Base-by-base conservation (phyloP, 495 filamentous ascomycete genomes). In the Penicillium manginii region DNA sequence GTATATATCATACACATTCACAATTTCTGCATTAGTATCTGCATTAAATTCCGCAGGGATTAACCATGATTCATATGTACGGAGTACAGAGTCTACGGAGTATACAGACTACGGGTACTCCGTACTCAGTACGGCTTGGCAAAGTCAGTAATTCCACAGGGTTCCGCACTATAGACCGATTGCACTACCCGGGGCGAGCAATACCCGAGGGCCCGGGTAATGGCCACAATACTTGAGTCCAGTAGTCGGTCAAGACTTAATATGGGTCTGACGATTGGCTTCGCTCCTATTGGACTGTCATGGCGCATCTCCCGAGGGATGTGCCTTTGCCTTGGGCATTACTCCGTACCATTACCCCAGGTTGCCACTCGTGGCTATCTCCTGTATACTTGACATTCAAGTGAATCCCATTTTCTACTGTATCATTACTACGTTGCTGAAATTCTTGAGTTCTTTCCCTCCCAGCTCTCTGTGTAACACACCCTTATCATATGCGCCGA, bases 401-500 rank as follows among this genome's bases (percentile, higher is more conserved):
- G 26, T 29, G 1, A 8, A 8, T 29, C 26, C 6, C 9, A 29
- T 29, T 0, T 4, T 29, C 6, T 39, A 3, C 6, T 39, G n/a
- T 39, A 39, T 39, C 4, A 39, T 45, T 61, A 26, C 15, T 22
- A 1, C 0, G 42, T 17, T 21, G 8, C 14, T n/a, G 14, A 45
- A 10, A 45, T 1, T 4, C 17, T 52, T 42, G 55, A 52, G 50
- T 43, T 54, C 52, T 52, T 48, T 19, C 37, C 11, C 10, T 17
- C 17, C 17, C 1, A 29, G 9, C 26, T 17, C 17, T 43, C 40
- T 49, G 46, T 49, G 21, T 49, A 21, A 33, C 17, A 18, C 10
- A 19, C 18, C 11, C 42, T 19, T 55, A n/a, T 52, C 58, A 60
- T 57, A 60, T 60, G 35, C 57, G 33, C 54, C 61, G 55, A 60